A percentile compares a stretch with the other conserved stretches of the same genome.
Conservation (phyloP, 495 filamentous ascomycete genomes). For the Penicillium manginii region DNA sequence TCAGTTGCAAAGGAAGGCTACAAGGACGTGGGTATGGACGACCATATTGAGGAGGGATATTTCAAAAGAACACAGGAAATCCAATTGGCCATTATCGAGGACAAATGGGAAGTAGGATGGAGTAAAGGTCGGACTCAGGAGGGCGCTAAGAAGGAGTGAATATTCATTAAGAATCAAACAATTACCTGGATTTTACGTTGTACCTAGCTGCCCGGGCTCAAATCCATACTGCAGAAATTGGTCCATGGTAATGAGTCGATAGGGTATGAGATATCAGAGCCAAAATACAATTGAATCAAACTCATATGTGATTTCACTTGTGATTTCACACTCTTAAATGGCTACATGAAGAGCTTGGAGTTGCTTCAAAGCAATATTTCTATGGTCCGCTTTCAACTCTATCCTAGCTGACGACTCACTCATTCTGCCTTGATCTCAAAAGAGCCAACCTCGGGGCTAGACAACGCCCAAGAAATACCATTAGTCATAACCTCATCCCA, state of each 20-base stretch:
- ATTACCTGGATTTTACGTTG: no score
- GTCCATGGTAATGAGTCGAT: no score
- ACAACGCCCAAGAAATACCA: conserved; percentile 46
- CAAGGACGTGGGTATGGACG: conserved; percentile 24
- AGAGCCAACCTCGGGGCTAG: conserved; percentile 27
- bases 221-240: no score
- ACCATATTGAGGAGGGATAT: conserved; percentile 23
- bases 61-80: conserved; percentile 23
- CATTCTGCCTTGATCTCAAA: conserved; percentile 42
- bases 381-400: neutral
- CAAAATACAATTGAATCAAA: no score
- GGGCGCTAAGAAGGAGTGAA: conserved; percentile 8
- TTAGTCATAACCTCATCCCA: conserved; percentile 49
- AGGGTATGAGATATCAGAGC: no score
- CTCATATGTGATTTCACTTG: no score
- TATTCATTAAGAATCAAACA: no score
- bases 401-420: neutral
- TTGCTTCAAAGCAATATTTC: neutral
- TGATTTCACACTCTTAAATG: no score
- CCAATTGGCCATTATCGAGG: conserved; percentile 24
- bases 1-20: conserved; percentile 27
- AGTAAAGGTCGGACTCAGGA: conserved; percentile 23
- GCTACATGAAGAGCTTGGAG: no score
- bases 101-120: conserved; percentile 27
- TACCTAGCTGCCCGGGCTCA: no score